Evolutionary conservation across 768 basidiomycete species (phyloP).

Genomic region (Tylopilus felleus): DNA sequence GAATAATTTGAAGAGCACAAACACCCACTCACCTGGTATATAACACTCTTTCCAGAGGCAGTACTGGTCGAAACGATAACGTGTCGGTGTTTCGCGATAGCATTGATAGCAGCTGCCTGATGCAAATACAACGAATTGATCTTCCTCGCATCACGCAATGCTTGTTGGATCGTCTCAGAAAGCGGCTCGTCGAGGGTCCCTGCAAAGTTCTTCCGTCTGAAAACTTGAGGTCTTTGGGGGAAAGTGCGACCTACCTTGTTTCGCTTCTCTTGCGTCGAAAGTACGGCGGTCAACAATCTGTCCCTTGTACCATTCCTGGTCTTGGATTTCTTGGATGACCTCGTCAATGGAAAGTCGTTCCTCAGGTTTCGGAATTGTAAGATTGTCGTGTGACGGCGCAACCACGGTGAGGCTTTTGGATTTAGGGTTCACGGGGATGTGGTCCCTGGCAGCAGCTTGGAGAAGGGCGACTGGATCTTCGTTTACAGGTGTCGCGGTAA

Average conservation of each 20-base stretch:
- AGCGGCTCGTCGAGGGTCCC: slow-evolving; percentile 53
- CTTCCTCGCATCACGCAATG: slow-evolving; percentile 54
- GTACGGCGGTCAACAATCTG: slow-evolving; percentile 63
- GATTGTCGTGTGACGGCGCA: slow-evolving; percentile 4
- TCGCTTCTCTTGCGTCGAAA: slow-evolving; percentile 49
- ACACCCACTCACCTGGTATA: slow-evolving; percentile 65
- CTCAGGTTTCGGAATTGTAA: slow-evolving; percentile 38
- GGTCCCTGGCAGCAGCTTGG: slow-evolving; percentile 62
- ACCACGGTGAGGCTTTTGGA: background rate
- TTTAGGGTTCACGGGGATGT: slow-evolving; percentile 65
- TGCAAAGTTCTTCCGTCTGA: slow-evolving; percentile 17
- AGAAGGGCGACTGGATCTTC: slow-evolving; percentile 66
- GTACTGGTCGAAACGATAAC: slow-evolving; percentile 90
- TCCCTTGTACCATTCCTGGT: slow-evolving; percentile 61
- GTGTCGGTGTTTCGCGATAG: slow-evolving; percentile 53
- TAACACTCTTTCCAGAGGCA: slow-evolving; percentile 85
- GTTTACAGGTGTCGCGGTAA: slow-evolving; percentile 45
- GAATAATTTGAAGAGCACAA: background rate
- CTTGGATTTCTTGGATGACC: slow-evolving; percentile 55
- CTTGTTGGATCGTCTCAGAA: slow-evolving; percentile 52
- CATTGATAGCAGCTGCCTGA: slow-evolving; percentile 70
- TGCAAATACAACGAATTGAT: slow-evolving; percentile 65
- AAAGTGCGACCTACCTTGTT: slow-evolving; percentile 40
- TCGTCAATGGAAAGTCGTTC: slow-evolving; percentile 55
- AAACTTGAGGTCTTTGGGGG: background rate